phyloP scores from a whole-genome alignment of 148 eudicot genomes.

The Rhododendron vialii region DNA sequence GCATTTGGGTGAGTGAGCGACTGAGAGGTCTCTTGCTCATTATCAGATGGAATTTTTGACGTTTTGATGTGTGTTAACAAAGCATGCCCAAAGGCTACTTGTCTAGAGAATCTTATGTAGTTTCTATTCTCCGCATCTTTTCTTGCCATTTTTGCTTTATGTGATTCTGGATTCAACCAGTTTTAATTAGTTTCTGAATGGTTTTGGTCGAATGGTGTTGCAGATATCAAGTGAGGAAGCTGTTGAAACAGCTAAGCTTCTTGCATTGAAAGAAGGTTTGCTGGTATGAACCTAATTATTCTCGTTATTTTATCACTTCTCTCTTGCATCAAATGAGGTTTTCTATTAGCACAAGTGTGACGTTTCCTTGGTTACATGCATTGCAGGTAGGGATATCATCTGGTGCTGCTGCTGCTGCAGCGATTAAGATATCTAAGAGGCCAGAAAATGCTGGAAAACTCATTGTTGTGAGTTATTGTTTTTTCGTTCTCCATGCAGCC shows the following conservation, averaged over 20 bases:
- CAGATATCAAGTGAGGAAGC: slow-evolving; percentile 55
- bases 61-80: neutral
- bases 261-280: slow-evolving; percentile 28
- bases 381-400: slow-evolving; percentile 89
- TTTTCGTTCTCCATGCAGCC: neutral
- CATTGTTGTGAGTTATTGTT: neutral
- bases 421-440: slow-evolving; percentile 70
- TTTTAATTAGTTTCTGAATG: neutral
- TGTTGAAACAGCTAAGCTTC: slow-evolving; percentile 53
- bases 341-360: neutral
- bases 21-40: neutral
- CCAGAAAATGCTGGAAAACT: slow-evolving; percentile 82
- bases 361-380: neutral
- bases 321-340: neutral
- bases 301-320: neutral
- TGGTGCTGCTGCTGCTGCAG: slow-evolving; percentile 93
- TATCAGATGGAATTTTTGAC: neutral
- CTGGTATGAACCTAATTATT: slow-evolving; percentile 37
- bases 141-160: neutral
- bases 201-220: neutral
- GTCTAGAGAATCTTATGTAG: neutral
- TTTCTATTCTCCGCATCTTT: neutral
- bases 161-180: neutral
- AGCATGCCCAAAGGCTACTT: neutral
- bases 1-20: neutral